phyloP scores from a whole-genome alignment of 2,329 filamentous ascomycete species.

The Sclerotinia nivalis region DNA sequence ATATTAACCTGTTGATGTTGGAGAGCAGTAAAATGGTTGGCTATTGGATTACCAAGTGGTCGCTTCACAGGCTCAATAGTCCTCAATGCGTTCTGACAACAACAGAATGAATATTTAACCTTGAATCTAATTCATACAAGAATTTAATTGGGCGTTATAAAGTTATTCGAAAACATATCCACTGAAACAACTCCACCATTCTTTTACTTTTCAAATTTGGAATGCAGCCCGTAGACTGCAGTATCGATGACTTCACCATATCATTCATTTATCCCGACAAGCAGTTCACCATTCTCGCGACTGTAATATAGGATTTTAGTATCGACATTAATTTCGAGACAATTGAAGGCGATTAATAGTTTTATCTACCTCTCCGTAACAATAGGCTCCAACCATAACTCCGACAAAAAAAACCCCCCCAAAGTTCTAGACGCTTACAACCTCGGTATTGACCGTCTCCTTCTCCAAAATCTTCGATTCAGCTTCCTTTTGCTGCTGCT shows the following conservation, averaged over 20 bases:
- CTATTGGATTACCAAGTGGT: not conserved
- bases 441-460: constrained; percentile 3
- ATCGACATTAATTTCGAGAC: not conserved
- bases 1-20: not conserved
- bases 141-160: not conserved
- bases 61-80: not conserved
- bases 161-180: not conserved
- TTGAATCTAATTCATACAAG: not conserved
- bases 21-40: not conserved
- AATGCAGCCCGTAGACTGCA: not conserved
- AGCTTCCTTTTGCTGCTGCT: constrained; percentile 4
- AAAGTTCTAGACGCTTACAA: not conserved
- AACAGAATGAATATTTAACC: not conserved
- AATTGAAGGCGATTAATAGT: not conserved
- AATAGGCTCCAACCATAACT: constrained; percentile 2
- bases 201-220: not conserved
- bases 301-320: too few relatives aligned
- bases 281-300: not conserved
- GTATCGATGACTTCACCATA: not conserved
- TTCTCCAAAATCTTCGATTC: constrained; percentile 3
- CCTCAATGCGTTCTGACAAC: not conserved
- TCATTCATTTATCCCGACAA: not conserved
- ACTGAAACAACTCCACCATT: not conserved
- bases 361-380: not conserved
- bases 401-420: too few relatives aligned